These are phyloP conservation scores for Fusarium coffeatum DNA, from an alignment of 2,329 filamentous ascomycete genomes.

Conservation along the genomic window DNA sequence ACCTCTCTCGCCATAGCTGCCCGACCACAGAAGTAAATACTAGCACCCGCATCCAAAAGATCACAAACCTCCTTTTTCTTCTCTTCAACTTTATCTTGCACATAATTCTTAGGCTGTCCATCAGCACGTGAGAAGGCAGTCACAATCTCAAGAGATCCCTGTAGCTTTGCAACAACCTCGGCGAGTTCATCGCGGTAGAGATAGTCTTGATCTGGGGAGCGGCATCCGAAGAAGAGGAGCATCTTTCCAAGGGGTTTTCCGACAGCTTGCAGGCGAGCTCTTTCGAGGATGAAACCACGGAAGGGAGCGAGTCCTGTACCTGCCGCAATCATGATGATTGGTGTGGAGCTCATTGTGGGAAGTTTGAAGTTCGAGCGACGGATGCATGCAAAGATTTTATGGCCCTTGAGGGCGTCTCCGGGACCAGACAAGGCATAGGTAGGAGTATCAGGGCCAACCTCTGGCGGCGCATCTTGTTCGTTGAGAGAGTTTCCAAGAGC, in stretches of 20 bases:
- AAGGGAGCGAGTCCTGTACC: slow-evolving; percentile 63
- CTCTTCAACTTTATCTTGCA: slow-evolving; percentile 53
- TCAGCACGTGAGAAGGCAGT: slow-evolving; percentile 37
- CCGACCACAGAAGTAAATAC: slow-evolving; percentile 57
- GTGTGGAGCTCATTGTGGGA: slow-evolving; percentile 54
- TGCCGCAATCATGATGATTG: slow-evolving; percentile 64
- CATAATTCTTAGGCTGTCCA: slow-evolving; percentile 47
- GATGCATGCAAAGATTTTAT: slow-evolving; percentile 40
- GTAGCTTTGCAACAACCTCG: slow-evolving; percentile 28
- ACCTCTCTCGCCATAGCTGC: slow-evolving; percentile 59
- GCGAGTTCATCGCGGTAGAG: slow-evolving; percentile 62
- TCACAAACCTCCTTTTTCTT: slow-evolving; percentile 44
- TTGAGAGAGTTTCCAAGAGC: slow-evolving; percentile 32
- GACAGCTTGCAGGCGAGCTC: slow-evolving; percentile 35
- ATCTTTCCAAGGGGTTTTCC: slow-evolving; percentile 41
- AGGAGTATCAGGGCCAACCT: background rate
- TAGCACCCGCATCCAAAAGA: slow-evolving; percentile 51
- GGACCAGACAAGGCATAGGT: slow-evolving; percentile 35
- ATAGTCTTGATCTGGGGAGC: slow-evolving; percentile 62
- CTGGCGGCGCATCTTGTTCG: background rate
- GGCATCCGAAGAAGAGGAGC: slow-evolving; percentile 70
- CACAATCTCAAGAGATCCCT: slow-evolving; percentile 31
- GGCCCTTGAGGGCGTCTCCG: slow-evolving; percentile 18
- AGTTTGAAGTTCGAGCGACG: slow-evolving; percentile 58
- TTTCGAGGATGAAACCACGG: slow-evolving; percentile 46